Evolutionary conservation across 2,329 filamentous ascomycete genomes (phyloP).

Genomic region (Alternaria hordeiaustralica): DNA sequence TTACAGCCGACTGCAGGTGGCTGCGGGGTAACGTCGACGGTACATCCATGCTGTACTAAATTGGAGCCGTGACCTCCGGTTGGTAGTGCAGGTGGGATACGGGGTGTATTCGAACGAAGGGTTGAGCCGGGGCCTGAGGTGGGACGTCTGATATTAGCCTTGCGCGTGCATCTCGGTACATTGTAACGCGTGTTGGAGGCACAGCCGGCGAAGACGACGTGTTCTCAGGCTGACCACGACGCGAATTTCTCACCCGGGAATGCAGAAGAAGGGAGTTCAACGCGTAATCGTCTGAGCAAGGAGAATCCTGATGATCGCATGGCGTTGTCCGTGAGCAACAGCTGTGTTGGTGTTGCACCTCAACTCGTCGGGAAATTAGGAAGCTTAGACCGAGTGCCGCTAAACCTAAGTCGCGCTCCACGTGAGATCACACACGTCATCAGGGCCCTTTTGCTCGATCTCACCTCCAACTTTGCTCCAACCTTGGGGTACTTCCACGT

Average conservation of each 20-base stretch:
- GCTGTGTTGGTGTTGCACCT: neutral
- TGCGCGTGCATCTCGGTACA: neutral
- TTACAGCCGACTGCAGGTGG: slow-evolving; percentile 10
- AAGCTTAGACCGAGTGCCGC: neutral
- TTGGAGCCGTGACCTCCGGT: neutral
- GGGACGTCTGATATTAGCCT: neutral
- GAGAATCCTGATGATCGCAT: neutral
- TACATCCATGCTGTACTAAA: slow-evolving; percentile 6
- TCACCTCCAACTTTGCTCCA: neutral
- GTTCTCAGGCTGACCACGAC: neutral
- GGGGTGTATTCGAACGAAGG: neutral
- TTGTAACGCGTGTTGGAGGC: neutral
- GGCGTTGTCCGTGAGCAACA: neutral
- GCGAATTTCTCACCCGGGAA: neutral
- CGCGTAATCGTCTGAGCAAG: neutral
- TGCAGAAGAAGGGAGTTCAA: neutral
- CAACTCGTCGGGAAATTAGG: neutral
- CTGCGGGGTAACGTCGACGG: slow-evolving; percentile 21
- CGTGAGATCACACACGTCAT: neutral
- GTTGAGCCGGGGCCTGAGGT: neutral
- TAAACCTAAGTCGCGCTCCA: neutral
- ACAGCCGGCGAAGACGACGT: neutral
- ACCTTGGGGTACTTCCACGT: neutral
- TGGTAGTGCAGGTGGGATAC: neutral
- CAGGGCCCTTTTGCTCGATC: neutral